These are phyloP conservation scores for Hypoxylon trugodes DNA, from an alignment of 495 filamentous ascomycete genomes.

Conservation along the genomic window DNA sequence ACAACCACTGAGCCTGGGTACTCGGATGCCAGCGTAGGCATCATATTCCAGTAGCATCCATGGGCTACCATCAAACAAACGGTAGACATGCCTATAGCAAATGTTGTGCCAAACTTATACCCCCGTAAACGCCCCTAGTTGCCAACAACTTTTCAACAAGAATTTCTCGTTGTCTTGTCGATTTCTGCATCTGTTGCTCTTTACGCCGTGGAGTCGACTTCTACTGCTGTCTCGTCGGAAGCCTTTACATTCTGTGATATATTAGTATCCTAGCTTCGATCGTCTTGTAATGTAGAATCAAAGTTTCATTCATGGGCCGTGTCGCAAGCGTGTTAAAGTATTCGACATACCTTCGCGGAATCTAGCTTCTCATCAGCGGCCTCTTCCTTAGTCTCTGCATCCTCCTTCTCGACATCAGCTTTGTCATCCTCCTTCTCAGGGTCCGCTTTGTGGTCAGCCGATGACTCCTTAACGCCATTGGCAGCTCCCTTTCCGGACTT, in stretches of 20 bases:
- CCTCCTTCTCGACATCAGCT: constrained; percentile 44
- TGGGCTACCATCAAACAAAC: constrained; percentile 6
- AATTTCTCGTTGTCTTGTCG: constrained; percentile 11
- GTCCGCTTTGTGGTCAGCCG: constrained; percentile 60
- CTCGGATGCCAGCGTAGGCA: constrained; percentile 28
- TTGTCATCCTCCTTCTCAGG: constrained; percentile 53
- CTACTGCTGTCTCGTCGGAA: constrained; percentile 22
- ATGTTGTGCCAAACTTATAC: constrained; percentile 35
- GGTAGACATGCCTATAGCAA: constrained; percentile 7
- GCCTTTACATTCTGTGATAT: constrained; percentile 9
- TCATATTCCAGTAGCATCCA: constrained; percentile 18
- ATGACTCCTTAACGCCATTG: constrained; percentile 60
- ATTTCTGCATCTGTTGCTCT: constrained; percentile 10
- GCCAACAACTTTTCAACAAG: constrained; percentile 13
- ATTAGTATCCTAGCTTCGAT: constrained; percentile 14
- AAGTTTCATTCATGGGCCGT: too few relatives aligned
- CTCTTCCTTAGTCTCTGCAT: constrained; percentile 43
- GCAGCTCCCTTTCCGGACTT: constrained; percentile 63
- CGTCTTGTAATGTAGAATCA: background rate
- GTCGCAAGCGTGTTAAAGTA: background rate
- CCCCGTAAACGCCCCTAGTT: constrained; percentile 34
- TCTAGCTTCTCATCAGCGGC: constrained; percentile 43
- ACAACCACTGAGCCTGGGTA: constrained; percentile 31
- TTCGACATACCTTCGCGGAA: constrained; percentile 44
- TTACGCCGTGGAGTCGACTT: constrained; percentile 33